Evolutionary conservation across 1,284 basidiomycete species (phyloP).

Genomic region (Pterulicium gracile): DNA sequence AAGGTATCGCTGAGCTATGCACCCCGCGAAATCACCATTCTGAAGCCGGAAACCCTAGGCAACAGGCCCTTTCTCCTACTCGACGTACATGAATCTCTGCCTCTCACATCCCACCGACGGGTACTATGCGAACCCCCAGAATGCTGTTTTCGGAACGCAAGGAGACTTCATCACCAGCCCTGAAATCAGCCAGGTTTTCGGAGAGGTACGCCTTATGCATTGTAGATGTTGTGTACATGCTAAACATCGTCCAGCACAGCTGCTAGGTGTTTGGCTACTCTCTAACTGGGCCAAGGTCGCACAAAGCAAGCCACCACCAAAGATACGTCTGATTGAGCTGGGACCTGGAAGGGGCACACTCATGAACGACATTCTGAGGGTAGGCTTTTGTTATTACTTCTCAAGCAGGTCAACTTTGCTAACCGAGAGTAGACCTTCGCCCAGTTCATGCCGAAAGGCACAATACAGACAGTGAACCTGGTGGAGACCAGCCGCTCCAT

Average conservation of each 20-base stretch:
- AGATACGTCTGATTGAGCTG: conserved; percentile 78
- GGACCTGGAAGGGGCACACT: conserved; percentile 93
- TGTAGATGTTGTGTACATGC: conserved; percentile 22
- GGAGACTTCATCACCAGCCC: conserved; percentile 98
- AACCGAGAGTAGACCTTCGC: conserved; percentile 38
- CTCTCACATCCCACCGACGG: conserved; percentile 80
- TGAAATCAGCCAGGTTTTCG: conserved; percentile 95
- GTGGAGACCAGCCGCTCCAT: conserved; percentile 74
- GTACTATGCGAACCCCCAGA: conserved; percentile 73
- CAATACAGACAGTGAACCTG: conserved; percentile 55
- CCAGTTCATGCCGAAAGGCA: conserved; percentile 31
- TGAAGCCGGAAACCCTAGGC: conserved; percentile 34
- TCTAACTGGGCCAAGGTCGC: conserved; percentile 21
- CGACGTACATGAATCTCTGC: conserved; percentile 85
- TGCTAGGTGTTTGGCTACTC: conserved; percentile 80
- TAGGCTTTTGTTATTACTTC: conserved; percentile 26
- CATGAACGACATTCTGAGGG: conserved; percentile 84
- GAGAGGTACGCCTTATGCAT: conserved; percentile 58
- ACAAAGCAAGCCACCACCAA: conserved; percentile 13
- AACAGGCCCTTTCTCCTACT: conserved; percentile 78
- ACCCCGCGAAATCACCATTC: background rate
- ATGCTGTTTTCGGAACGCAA: conserved; percentile 73
- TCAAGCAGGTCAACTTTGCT: conserved; percentile 12
- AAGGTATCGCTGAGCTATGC: conserved; percentile 31
- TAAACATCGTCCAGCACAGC: conserved; percentile 36